phyloP scores from a whole-genome alignment of 129 eudicot genomes.

The Silybum marianum region DNA sequence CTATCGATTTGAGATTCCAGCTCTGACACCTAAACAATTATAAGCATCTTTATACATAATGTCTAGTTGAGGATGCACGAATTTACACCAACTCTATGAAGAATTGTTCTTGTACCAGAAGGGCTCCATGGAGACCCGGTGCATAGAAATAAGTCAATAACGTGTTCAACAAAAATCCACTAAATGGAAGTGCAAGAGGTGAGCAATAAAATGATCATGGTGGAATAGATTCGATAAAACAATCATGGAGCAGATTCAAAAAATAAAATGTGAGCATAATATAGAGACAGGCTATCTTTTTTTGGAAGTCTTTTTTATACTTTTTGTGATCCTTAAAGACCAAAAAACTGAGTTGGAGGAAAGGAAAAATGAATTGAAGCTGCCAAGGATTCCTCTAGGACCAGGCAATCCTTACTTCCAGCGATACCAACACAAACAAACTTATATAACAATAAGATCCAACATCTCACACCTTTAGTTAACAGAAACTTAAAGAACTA shows the following conservation, averaged over 20 bases:
- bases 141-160: background rate
- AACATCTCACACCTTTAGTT: background rate
- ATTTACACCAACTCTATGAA: constrained; percentile 1
- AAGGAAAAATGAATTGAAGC: background rate
- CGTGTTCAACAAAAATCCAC: background rate
- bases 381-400: background rate
- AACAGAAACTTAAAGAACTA: background rate
- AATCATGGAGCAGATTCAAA: background rate
- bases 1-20: constrained; percentile 92
- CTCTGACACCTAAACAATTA: constrained; percentile 76
- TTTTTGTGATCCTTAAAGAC: background rate
- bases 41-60: background rate
- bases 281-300: background rate
- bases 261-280: background rate
- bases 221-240: background rate
- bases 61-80: constrained; percentile 12
- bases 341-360: background rate
- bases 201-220: background rate
- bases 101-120: constrained; percentile 1
- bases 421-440: background rate
- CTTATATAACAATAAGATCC: constrained; percentile 12
- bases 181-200: background rate
- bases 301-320: background rate
- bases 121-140: background rate
- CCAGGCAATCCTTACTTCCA: background rate